Percentiles rank a stretch among this genome's conserved stretches.
phyloP scores from a whole-genome alignment of 2,329 filamentous ascomycete species.

The Aspergillus texensis region DNA sequence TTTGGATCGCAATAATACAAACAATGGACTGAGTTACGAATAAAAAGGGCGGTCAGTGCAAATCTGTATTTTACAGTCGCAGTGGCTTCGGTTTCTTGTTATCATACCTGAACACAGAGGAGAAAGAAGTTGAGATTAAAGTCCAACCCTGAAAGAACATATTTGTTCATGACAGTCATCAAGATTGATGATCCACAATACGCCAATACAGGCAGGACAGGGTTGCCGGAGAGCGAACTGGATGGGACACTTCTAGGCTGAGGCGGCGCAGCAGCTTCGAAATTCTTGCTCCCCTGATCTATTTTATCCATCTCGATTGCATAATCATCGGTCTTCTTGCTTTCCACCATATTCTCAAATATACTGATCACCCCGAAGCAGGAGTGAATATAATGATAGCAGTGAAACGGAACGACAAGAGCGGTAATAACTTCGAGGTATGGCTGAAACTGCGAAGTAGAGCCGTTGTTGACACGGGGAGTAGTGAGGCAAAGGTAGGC shows the following conservation, averaged over 20 bases:
- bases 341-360: slow-evolving; percentile 71
- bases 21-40: slow-evolving; percentile 70
- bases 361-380: slow-evolving; percentile 3
- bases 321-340: slow-evolving; percentile 83
- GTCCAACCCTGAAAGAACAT: slow-evolving; percentile 83
- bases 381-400: slow-evolving; percentile 2
- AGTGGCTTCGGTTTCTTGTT: background rate
- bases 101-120: slow-evolving; percentile 81
- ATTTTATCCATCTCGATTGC: slow-evolving; percentile 68
- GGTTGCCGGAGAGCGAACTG: slow-evolving; percentile 69
- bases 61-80: background rate
- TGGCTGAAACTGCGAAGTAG: background rate
- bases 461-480: background rate
- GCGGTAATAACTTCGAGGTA: background rate
- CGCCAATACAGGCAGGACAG: slow-evolving; percentile 76
- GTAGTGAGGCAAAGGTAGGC: background rate
- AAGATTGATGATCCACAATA: slow-evolving; percentile 97
- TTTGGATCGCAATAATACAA: slow-evolving; percentile 80
- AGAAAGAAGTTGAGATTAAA: slow-evolving; percentile 99
- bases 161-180: slow-evolving; percentile 99
- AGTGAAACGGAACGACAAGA: background rate
- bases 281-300: slow-evolving; percentile 53
- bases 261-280: slow-evolving; percentile 45
- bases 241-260: slow-evolving; percentile 39
- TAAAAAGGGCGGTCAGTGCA: background rate